Evolutionary conservation across 1,139 yeast species (phyloP).

Genomic region (Suhomyces atakaporum): DNA sequence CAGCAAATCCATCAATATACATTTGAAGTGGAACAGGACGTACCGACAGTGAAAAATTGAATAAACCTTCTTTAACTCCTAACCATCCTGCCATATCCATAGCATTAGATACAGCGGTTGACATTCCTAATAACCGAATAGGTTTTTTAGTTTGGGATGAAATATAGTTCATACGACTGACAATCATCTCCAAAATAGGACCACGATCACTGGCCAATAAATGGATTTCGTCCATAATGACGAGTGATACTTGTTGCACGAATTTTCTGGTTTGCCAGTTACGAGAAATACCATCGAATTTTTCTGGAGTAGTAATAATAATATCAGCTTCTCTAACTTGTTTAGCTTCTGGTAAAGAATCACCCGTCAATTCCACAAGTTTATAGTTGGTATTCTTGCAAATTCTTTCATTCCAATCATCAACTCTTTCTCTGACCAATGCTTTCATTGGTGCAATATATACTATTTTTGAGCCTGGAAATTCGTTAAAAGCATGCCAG

Average conservation of each 20-base stretch:
- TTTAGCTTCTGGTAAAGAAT: slow-evolving; percentile 84
- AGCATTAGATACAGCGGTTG: slow-evolving; percentile 97
- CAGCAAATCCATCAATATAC: slow-evolving; percentile 98
- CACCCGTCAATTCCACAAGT: slow-evolving; percentile 95
- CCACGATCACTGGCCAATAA: slow-evolving; percentile 97
- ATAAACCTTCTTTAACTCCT: slow-evolving; percentile 84
- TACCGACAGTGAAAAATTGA: slow-evolving; percentile 92
- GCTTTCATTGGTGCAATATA: slow-evolving; percentile 99
- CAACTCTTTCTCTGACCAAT: slow-evolving; percentile 91
- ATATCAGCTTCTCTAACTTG: slow-evolving; percentile 90
- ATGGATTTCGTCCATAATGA: slow-evolving; percentile 98
- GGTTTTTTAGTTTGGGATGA: slow-evolving; percentile 75
- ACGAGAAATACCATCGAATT: slow-evolving; percentile 98
- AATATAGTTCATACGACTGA: slow-evolving; percentile 94
- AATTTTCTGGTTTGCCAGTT: slow-evolving; percentile 95
- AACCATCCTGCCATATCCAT: slow-evolving; percentile 98
- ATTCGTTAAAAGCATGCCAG: slow-evolving; percentile 88
- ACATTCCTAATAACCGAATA: slow-evolving; percentile 85
- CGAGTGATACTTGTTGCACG: slow-evolving; percentile 86
- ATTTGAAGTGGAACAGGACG: slow-evolving; percentile 97
- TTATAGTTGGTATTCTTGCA: slow-evolving; percentile 61
- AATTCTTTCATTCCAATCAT: slow-evolving; percentile 84
- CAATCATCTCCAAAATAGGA: slow-evolving; percentile 97
- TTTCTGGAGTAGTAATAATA: slow-evolving; percentile 95
- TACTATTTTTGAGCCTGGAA: slow-evolving; percentile 81